Evolutionary conservation across 768 basidiomycete genomes (phyloP).

Genomic region (Agaricus bisporus): DNA sequence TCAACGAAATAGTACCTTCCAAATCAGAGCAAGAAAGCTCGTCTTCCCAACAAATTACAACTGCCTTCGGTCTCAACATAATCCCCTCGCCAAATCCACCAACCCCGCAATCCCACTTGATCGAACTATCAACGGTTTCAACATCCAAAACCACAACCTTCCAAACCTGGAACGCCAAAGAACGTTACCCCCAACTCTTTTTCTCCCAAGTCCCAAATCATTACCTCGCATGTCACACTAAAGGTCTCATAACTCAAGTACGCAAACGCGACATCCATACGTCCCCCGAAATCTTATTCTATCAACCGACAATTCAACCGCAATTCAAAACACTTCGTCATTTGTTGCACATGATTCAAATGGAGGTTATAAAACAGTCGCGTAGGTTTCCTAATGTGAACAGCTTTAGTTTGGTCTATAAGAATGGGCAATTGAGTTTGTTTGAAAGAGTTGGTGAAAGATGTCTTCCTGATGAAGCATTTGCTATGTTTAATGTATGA

Average conservation of each 20-base stretch:
- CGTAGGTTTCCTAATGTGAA: not conserved
- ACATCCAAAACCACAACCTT: not conserved
- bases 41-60: not conserved
- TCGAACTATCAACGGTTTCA: conserved; percentile 5
- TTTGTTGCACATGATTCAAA: conserved; percentile 36
- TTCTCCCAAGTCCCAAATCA: conserved; percentile 62
- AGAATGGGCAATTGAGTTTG: not conserved
- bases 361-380: not conserved
- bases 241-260: conserved; percentile 46
- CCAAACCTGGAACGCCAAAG: conserved; percentile 38
- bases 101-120: conserved; percentile 1
- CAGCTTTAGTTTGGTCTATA: conserved; percentile 3
- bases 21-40: not conserved
- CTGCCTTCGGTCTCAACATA: conserved; percentile 1
- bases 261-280: conserved; percentile 36
- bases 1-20: conserved; percentile 28
- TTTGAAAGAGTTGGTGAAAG: conserved; percentile 1
- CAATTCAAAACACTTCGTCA: conserved; percentile 31
- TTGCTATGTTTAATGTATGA: conserved; percentile 5
- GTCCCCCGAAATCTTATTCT: conserved; percentile 28
- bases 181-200: conserved; percentile 62
- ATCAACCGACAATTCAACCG: conserved; percentile 25
- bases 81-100: conserved; percentile 2
- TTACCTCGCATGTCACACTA: conserved; percentile 51
- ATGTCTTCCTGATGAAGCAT: conserved; percentile 1